phyloP scores from a whole-genome alignment of 352 stramenopile species.

The Phytophthora pseudosyringae region DNA sequence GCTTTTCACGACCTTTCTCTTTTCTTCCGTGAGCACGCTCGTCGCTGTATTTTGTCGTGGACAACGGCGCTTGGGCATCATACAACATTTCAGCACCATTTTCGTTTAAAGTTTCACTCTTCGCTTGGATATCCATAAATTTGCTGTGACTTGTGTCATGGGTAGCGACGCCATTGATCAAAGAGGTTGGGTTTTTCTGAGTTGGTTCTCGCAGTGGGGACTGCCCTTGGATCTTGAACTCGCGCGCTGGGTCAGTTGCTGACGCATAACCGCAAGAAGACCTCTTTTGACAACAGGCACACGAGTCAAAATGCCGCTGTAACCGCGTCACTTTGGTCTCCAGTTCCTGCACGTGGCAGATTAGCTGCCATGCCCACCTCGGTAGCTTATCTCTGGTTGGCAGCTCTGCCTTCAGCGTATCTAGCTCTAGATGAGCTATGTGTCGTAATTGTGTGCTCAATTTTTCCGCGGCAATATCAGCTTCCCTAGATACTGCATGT shows the following conservation, averaged over 20 bases:
- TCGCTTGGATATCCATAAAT: neutral
- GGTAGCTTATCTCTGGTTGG: conserved; percentile 12
- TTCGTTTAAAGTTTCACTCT: neutral
- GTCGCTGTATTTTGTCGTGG: neutral
- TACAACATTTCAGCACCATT: neutral
- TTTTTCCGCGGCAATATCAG: conserved; percentile 2
- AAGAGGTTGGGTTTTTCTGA: neutral
- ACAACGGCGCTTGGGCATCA: too few species aligned
- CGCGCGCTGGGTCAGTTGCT: neutral
- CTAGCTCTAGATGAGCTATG: conserved; percentile 1
- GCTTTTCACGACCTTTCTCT: neutral
- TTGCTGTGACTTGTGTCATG: neutral
- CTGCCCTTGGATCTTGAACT: neutral
- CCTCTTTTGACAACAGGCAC: neutral
- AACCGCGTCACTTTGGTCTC: conserved; percentile 16
- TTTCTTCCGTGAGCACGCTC: neutral
- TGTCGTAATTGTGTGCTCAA: neutral
- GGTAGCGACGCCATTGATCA: conserved; percentile 1
- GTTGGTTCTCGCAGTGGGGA: neutral
- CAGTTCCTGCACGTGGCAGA: conserved; percentile 12
- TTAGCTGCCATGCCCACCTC: conserved; percentile 12
- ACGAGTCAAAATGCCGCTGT: conserved; percentile 9
- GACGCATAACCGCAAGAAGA: neutral
- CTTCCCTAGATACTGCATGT: neutral
- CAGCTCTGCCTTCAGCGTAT: neutral